Conservation (phyloP, 805 yeast species). For the Metschnikowia drakensbergensis region DNA sequence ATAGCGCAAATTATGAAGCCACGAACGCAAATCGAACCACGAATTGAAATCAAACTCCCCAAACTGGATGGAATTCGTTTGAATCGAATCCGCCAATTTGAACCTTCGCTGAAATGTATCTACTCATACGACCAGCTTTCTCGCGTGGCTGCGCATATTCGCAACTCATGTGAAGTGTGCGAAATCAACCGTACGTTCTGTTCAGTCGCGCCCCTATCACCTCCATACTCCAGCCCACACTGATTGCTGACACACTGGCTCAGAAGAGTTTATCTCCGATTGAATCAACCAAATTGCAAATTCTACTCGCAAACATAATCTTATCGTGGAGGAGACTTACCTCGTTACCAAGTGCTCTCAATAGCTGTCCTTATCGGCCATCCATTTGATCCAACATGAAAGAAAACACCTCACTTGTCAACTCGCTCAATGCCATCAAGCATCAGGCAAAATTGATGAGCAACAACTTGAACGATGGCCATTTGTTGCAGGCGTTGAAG, state of each 20-base stretch:
- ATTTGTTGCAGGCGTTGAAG: constrained; percentile 81
- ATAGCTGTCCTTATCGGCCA: background rate
- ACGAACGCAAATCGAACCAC: background rate
- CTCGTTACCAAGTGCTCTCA: background rate
- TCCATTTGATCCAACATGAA: constrained; percentile 5
- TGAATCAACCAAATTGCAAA: background rate
- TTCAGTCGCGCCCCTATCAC: background rate
- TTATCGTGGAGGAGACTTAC: background rate
- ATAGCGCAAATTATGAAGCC: background rate
- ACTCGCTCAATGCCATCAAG: constrained; percentile 44
- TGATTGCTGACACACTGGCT: background rate
- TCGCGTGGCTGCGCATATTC: too few species aligned
- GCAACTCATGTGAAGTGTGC: background rate
- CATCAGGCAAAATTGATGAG: constrained; percentile 76
- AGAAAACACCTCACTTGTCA: constrained; percentile 11
- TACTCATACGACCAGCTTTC: too few species aligned
- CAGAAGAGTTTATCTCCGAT: background rate
- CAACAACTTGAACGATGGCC: constrained; percentile 60
- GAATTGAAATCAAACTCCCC: too few species aligned
- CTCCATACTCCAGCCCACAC: background rate
- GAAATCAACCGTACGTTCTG: background rate
- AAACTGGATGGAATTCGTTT: too few species aligned
- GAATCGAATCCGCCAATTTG: too few species aligned
- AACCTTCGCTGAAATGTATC: too few species aligned
- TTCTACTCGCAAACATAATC: background rate